phyloP scores from a whole-genome alignment of 2,329 filamentous ascomycete genomes.

The Aphanoascus verrucosus region DNA sequence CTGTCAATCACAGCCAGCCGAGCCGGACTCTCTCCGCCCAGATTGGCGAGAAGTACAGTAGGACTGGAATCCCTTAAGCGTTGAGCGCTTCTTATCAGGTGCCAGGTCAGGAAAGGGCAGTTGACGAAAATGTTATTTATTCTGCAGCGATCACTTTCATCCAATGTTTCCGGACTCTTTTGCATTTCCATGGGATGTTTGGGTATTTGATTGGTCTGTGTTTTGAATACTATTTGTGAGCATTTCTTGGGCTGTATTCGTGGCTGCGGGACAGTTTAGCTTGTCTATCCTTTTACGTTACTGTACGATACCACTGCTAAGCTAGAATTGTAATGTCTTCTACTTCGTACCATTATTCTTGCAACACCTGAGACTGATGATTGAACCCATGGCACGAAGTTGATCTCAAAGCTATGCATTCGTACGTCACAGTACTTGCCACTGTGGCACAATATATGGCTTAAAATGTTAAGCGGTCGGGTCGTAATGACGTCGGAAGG shows the following conservation, averaged over 20 bases:
- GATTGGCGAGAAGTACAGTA: background rate
- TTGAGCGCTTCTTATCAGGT: background rate
- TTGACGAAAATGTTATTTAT: background rate
- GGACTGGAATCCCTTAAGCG: background rate
- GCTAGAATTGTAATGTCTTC: background rate
- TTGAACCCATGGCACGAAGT: background rate
- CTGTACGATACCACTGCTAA: background rate
- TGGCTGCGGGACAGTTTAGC: slow-evolving; percentile 3
- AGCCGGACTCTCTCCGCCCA: background rate
- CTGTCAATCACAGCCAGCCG: background rate
- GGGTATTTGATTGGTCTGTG: background rate
- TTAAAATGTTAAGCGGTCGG: background rate
- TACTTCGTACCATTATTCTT: background rate
- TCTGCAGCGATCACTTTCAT: background rate
- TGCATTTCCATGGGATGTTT: background rate
- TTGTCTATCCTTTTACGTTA: too few relatives aligned
- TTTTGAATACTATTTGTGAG: slow-evolving; percentile 3
- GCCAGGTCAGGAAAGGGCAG: too few relatives aligned
- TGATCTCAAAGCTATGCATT: background rate
- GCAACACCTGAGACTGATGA: background rate
- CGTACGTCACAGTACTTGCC: background rate
- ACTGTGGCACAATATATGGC: slow-evolving; percentile 5
- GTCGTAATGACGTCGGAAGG: background rate
- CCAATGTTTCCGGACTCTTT: background rate
- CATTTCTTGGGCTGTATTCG: background rate